Evolutionary conservation across 2,329 filamentous ascomycete species (phyloP).

Genomic region (Alternaria sp.): DNA sequence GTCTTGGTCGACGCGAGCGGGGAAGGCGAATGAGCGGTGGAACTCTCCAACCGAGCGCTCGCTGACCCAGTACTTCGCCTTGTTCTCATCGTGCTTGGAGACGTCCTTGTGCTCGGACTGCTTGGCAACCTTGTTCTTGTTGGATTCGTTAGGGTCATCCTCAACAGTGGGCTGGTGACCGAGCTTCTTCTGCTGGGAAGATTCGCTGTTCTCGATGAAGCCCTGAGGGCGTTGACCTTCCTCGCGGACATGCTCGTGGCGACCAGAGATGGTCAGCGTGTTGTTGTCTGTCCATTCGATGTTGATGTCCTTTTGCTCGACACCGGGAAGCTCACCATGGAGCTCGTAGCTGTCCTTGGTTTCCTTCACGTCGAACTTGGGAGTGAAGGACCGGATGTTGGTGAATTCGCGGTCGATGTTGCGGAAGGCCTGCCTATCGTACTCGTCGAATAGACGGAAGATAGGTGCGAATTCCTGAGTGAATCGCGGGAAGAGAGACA

Average conservation of each 20-base stretch:
- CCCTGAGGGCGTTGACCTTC: slow-evolving; percentile 61
- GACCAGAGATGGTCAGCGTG: slow-evolving; percentile 75
- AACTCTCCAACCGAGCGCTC: slow-evolving; percentile 69
- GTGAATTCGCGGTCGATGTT: slow-evolving; percentile 36
- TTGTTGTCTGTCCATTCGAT: slow-evolving; percentile 82
- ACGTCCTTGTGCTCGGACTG: slow-evolving; percentile 51
- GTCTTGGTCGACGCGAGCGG: slow-evolving; percentile 65
- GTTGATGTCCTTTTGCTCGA: slow-evolving; percentile 75
- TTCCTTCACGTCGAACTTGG: slow-evolving; percentile 82
- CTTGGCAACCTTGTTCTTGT: slow-evolving; percentile 37
- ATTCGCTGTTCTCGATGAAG: slow-evolving; percentile 55
- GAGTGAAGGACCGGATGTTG: slow-evolving; percentile 68
- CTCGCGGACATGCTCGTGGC: slow-evolving; percentile 70
- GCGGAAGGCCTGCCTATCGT: slow-evolving; percentile 50
- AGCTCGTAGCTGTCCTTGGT: slow-evolving; percentile 74
- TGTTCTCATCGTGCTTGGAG: slow-evolving; percentile 54
- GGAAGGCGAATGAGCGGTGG: slow-evolving; percentile 67
- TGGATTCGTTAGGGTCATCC: slow-evolving; percentile 60
- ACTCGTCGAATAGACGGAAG: slow-evolving; percentile 60
- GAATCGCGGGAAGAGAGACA: slow-evolving; percentile 56
- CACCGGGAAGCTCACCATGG: slow-evolving; percentile 79
- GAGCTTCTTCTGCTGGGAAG: slow-evolving; percentile 32
- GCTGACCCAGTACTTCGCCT: slow-evolving; percentile 73
- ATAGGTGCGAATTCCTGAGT: slow-evolving; percentile 54
- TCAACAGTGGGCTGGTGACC: slow-evolving; percentile 67